phyloP scores from a whole-genome alignment of 192 early-diverging fungal genomes.

The Anaeromyces robustus region DNA sequence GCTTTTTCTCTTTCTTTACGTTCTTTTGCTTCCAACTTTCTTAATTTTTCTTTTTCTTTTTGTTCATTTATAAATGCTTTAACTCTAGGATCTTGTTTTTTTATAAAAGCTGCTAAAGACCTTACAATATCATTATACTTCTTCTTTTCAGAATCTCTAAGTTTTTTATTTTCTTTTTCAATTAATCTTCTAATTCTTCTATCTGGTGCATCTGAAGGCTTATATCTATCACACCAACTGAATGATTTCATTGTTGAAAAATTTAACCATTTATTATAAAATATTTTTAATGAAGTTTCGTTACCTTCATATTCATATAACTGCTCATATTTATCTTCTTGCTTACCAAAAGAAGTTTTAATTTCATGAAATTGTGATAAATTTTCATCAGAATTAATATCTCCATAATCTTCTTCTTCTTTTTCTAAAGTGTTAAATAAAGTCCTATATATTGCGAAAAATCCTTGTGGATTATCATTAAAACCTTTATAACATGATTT shows the following conservation, averaged over 20 bases:
- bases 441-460: constrained; percentile 62
- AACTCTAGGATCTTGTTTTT: constrained; percentile 82
- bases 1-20: constrained; percentile 39
- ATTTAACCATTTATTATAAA: constrained; percentile 65
- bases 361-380: constrained; percentile 47
- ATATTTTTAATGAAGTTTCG: constrained; percentile 26
- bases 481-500: constrained; percentile 54
- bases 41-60: constrained; percentile 29
- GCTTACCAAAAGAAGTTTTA: constrained; percentile 25
- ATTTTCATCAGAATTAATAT: constrained; percentile 5
- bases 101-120: constrained; percentile 54
- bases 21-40: constrained; percentile 38
- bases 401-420: constrained; percentile 54
- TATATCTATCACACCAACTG: constrained; percentile 80
- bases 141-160: constrained; percentile 51
- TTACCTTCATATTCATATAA: no score
- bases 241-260: constrained; percentile 82
- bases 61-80: constrained; percentile 44
- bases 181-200: constrained; percentile 61
- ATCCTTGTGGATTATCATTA: constrained; percentile 50
- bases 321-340: not conserved
- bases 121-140: constrained; percentile 61
- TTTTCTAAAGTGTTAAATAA: constrained; percentile 62
- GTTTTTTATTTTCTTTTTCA: constrained; percentile 83
- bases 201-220: constrained; percentile 67